phyloP scores from a whole-genome alignment of 345 rosid genomes.

The Murraya koenigii region DNA sequence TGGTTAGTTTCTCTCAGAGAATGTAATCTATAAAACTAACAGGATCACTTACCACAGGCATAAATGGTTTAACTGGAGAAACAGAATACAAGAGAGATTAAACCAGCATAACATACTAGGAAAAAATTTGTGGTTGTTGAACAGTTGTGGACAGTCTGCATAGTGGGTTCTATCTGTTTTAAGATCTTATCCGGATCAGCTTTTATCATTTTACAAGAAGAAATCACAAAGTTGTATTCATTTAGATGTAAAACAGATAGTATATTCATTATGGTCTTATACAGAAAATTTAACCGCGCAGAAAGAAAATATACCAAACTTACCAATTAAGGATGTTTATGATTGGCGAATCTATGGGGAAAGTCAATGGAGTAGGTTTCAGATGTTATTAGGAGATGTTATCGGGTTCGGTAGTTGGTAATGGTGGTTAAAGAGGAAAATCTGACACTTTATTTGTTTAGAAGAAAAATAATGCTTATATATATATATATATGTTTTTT shows the following conservation, averaged over 20 bases:
- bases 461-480: background rate
- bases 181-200: background rate
- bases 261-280: background rate
- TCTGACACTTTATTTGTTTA: background rate
- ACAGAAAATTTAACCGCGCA: background rate
- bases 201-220: background rate
- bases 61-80: background rate
- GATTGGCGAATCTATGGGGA: background rate
- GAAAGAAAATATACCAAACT: background rate
- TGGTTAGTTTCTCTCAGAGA: background rate
- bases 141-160: background rate
- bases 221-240: background rate
- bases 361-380: background rate
- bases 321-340: background rate
- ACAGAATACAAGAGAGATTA: background rate
- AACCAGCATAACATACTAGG: background rate
- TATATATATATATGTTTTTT: no score
- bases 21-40: no score
- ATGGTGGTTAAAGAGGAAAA: background rate
- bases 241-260: background rate
- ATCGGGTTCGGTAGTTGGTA: background rate
- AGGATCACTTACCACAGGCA: no score
- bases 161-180: background rate
- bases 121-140: conserved; percentile 1
- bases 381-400: background rate